Percentiles rank a stretch among this genome's conserved stretches.
Evolutionary conservation across 441 rosid species (phyloP).

Genomic region (Francoa sonchifolia): DNA sequence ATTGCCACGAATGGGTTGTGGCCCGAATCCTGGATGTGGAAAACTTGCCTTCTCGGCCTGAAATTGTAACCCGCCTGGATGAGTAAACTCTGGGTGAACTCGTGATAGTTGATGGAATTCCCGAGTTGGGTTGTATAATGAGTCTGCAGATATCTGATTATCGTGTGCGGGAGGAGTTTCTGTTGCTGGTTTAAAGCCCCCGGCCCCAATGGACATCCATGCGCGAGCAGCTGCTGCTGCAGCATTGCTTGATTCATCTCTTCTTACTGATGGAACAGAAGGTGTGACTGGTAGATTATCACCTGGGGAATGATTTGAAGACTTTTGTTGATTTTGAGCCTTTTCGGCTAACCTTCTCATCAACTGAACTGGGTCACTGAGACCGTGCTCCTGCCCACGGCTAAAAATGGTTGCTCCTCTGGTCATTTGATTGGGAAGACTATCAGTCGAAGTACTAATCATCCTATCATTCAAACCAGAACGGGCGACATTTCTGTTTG

Average conservation of each 20-base stretch:
- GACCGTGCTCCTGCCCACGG: constrained; percentile 33
- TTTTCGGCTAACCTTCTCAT: constrained; percentile 47
- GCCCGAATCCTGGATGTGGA: constrained; percentile 45
- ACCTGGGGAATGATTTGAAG: constrained; percentile 22
- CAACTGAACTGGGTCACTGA: constrained; percentile 50
- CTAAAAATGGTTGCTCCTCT: constrained; percentile 24
- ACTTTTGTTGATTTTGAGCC: constrained; percentile 40
- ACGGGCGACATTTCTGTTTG: constrained; percentile 34
- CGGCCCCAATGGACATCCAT: constrained; percentile 86
- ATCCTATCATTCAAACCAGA: constrained; percentile 24
- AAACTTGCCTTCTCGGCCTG: constrained; percentile 33
- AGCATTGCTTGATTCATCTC: constrained; percentile 54
- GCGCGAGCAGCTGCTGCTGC: constrained; percentile 65
- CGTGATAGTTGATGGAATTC: constrained; percentile 41
- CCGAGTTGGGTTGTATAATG: constrained; percentile 50
- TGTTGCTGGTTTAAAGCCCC: constrained; percentile 34
- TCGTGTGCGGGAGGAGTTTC: constrained; percentile 33
- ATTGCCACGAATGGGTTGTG: constrained; percentile 27
- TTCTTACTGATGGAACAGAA: constrained; percentile 30
- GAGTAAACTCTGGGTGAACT: constrained; percentile 36
- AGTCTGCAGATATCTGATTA: constrained; percentile 52
- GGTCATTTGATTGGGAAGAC: constrained; percentile 33
- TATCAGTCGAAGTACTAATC: constrained; percentile 30
- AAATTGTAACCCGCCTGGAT: constrained; percentile 39
- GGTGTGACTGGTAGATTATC: constrained; percentile 17